Evolutionary conservation across 805 yeast species (phyloP).

Genomic region (Barnettozyma pratensis): DNA sequence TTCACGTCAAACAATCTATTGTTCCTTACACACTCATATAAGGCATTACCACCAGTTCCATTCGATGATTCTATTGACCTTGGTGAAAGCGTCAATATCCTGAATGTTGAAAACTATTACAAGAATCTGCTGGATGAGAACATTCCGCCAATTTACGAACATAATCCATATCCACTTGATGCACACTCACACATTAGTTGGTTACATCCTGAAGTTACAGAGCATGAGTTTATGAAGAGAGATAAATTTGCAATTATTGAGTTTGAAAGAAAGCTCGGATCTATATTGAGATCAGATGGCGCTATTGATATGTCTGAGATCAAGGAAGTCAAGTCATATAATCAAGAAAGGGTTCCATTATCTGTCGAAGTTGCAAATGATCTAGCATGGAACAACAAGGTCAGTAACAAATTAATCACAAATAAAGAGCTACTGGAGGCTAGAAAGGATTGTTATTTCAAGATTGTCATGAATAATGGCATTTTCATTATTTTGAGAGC

Average conservation of each 20-base stretch:
- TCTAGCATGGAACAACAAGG: slow-evolving; percentile 24
- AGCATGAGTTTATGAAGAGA: slow-evolving; percentile 36
- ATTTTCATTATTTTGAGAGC: slow-evolving; percentile 50
- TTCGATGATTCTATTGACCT: slow-evolving; percentile 14
- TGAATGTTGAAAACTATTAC: slow-evolving; percentile 22
- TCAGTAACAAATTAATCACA: slow-evolving; percentile 18
- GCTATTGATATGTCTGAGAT: slow-evolving; percentile 56
- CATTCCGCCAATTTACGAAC: slow-evolving; percentile 37
- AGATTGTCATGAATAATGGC: slow-evolving; percentile 44
- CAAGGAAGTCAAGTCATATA: slow-evolving; percentile 32
- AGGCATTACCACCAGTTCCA: slow-evolving; percentile 61
- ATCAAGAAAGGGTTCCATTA: slow-evolving; percentile 19
- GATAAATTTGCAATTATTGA: slow-evolving; percentile 64
- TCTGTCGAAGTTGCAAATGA: slow-evolving; percentile 27
- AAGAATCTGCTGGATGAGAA: slow-evolving; percentile 9
- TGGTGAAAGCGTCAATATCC: slow-evolving; percentile 21
- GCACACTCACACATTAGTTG: slow-evolving; percentile 52
- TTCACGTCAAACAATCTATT: slow-evolving; percentile 58
- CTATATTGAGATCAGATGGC: slow-evolving; percentile 52
- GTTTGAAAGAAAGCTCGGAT: slow-evolving; percentile 53
- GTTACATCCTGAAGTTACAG: slow-evolving; percentile 39
- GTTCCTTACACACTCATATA: slow-evolving; percentile 47
- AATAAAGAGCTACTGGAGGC: slow-evolving; percentile 1
- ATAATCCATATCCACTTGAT: slow-evolving; percentile 52
- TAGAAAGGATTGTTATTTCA: slow-evolving; percentile 45